Conservation (phyloP, 2,329 filamentous ascomycete genomes). For the Epicoccum nigrum region DNA sequence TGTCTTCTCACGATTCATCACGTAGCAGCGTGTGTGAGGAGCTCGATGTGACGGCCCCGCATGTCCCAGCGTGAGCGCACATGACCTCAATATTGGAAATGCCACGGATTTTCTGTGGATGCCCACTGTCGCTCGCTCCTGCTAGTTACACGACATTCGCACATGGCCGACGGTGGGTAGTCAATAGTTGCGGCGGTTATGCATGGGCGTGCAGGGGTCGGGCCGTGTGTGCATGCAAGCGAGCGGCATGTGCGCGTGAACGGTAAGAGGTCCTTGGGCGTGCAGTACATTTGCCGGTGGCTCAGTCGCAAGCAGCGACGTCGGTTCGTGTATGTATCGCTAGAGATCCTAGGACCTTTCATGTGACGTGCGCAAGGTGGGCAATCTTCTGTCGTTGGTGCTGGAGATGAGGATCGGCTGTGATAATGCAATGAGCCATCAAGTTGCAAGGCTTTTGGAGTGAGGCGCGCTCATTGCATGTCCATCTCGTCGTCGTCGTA, state of each 20-base stretch:
- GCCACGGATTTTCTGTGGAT: not conserved
- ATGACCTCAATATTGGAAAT: not conserved
- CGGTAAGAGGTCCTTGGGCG: conserved; percentile 4
- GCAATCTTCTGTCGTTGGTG: not conserved
- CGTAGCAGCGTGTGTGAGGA: too few species aligned
- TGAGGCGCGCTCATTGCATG: conserved; percentile 34
- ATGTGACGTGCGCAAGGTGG: conserved; percentile 3
- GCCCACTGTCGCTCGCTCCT: not conserved
- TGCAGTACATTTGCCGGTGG: conserved; percentile 12
- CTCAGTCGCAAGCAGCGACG: not conserved
- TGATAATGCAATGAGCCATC: not conserved
- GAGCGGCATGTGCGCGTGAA: conserved; percentile 8
- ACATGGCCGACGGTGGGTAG: conserved; percentile 7
- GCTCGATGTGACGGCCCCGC: not conserved
- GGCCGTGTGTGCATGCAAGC: conserved; percentile 15
- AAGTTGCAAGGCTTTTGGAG: not conserved
- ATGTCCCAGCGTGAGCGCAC: not conserved
- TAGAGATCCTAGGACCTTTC: not conserved
- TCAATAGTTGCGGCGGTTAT: conserved; percentile 18
- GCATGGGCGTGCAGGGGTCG: conserved; percentile 16
- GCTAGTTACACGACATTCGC: conserved; percentile 10
- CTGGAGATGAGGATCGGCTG: not conserved
- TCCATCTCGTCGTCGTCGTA: conserved; percentile 62
- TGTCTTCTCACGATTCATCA: too few species aligned
- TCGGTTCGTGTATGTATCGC: too few species aligned